Evolutionary conservation across 768 basidiomycete genomes (phyloP).

Genomic region (Tricholoma sp.): DNA sequence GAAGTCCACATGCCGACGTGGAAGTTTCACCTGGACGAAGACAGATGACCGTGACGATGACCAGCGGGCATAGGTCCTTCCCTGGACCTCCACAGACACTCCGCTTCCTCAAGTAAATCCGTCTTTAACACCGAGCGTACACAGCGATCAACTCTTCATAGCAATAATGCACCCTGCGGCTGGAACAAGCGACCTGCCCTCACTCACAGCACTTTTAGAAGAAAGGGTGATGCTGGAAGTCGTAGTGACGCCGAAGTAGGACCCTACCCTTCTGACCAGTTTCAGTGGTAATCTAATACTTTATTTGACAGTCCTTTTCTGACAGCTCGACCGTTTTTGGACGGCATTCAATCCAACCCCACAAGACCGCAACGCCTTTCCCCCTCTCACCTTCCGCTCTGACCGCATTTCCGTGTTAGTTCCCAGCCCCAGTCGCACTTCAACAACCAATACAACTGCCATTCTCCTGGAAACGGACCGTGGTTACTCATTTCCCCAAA

Average conservation of each 20-base stretch:
- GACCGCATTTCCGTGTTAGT: slow-evolving; percentile 62
- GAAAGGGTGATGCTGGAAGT: slow-evolving; percentile 71
- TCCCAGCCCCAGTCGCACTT: slow-evolving; percentile 40
- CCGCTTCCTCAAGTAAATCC: slow-evolving; percentile 50
- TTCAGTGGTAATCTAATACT: slow-evolving; percentile 1
- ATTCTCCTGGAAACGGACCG: slow-evolving; percentile 27
- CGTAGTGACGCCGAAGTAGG: slow-evolving; percentile 75
- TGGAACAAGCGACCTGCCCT: slow-evolving; percentile 70
- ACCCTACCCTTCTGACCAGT: slow-evolving; percentile 10
- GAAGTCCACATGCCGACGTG: slow-evolving; percentile 33
- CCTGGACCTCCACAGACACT: slow-evolving; percentile 48
- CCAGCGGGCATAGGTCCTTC: slow-evolving; percentile 48
- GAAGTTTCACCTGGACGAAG: slow-evolving; percentile 34
- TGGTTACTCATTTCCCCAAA: slow-evolving; percentile 38
- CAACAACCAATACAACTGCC: slow-evolving; percentile 12
- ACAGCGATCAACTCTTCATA: slow-evolving; percentile 66
- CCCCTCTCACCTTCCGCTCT: slow-evolving; percentile 39
- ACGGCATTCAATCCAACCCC: slow-evolving; percentile 69
- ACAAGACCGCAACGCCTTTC: slow-evolving; percentile 21
- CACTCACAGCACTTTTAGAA: slow-evolving; percentile 54
- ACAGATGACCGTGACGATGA: slow-evolving; percentile 25
- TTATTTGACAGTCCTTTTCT: slow-evolving; percentile 28
- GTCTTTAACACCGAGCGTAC: slow-evolving; percentile 67
- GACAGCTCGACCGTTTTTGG: slow-evolving; percentile 40
- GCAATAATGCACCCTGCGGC: slow-evolving; percentile 60